Conservation (phyloP, 176 grass and related monocot genomes). For the Sorghum bicolor region Sorghum_bicolor_NCBIv3 NC_012878.2:75001-75500, state of each 20-base stretch:
- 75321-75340: background rate
- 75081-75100: background rate
- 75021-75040: background rate
- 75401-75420: too few species aligned
- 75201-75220: background rate
- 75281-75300: background rate
- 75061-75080: background rate
- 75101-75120: background rate
- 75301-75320: background rate
- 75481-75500: too few species aligned
- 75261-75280: background rate
- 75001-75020: background rate
- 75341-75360: background rate
- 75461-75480: too few species aligned
- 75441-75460: too few species aligned
- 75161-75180: background rate
- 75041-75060: background rate
- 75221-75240: too few species aligned
- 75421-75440: too few species aligned
- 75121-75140: background rate
- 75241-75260: too few species aligned
- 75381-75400: background rate
- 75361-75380: background rate
- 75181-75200: background rate
- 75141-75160: background rate